A percentile compares a stretch with the other conserved stretches of the same genome.
Evolutionary conservation across 768 basidiomycete genomes (phyloP).

Genomic region (Hericium coralloides): DNA sequence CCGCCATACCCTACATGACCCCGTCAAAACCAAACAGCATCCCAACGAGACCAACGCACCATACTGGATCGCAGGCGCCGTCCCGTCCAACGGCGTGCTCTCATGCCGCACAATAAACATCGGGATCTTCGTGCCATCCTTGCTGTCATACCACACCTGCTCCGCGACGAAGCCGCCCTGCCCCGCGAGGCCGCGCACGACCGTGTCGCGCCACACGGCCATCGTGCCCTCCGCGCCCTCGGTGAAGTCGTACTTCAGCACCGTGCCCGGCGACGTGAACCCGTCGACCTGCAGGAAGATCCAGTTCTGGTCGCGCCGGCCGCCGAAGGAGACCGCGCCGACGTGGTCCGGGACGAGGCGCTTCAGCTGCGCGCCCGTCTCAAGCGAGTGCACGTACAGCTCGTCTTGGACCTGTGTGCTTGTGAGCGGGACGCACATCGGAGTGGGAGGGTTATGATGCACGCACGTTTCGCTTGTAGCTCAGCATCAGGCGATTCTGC

Average conservation of each 20-base stretch:
- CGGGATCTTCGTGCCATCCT: conserved; percentile 73
- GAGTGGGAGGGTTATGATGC: background rate
- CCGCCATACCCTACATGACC: conserved; percentile 78
- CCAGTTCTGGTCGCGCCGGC: conserved; percentile 43
- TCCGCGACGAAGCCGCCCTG: conserved; percentile 60
- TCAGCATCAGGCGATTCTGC: conserved; percentile 46
- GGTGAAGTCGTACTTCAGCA: conserved; percentile 54
- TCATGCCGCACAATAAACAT: conserved; percentile 83
- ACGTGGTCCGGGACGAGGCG: conserved; percentile 61
- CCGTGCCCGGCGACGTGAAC: conserved; percentile 65
- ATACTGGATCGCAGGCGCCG: conserved; percentile 70
- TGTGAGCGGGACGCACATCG: background rate
- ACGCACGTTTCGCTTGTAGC: conserved; percentile 68
- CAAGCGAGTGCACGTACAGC: conserved; percentile 55
- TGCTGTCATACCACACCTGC: conserved; percentile 75
- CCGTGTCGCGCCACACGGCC: conserved; percentile 48
- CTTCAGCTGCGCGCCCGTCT: conserved; percentile 39
- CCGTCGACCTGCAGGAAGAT: conserved; percentile 58
- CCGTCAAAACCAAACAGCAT: background rate
- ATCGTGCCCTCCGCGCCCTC: conserved; percentile 38
- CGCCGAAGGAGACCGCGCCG: conserved; percentile 47
- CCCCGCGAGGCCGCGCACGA: conserved; percentile 46
- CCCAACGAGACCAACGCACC: conserved; percentile 30
- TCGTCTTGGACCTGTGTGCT: conserved; percentile 61
- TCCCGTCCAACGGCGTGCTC: conserved; percentile 59